Conservation (phyloP, 257 asterid genomes). For the Solanum ahanhuiri region DNA sequence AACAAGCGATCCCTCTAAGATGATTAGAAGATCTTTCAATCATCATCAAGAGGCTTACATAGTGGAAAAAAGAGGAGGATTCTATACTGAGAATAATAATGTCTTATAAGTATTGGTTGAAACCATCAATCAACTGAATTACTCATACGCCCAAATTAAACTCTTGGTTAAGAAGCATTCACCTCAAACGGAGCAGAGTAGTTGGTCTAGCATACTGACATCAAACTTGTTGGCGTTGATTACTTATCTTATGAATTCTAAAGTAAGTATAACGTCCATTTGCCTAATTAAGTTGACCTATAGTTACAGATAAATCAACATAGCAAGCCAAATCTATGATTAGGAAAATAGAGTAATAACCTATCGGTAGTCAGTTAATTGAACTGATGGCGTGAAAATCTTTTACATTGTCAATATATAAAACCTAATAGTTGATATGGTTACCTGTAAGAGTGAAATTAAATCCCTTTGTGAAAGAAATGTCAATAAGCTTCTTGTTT, state of each 20-base stretch:
- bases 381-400: neutral
- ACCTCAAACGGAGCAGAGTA: constrained; percentile 11
- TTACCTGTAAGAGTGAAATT: too few species aligned
- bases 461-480: too few species aligned
- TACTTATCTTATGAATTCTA: neutral
- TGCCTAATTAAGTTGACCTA: neutral
- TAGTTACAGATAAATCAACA: neutral
- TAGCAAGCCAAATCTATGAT: neutral
- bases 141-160: too few species aligned
- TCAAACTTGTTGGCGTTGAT: constrained; percentile 25
- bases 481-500: too few species aligned
- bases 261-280: constrained; percentile 4
- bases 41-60: too few species aligned
- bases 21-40: too few species aligned
- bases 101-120: too few species aligned
- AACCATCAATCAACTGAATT: too few species aligned
- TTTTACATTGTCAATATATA: neutral
- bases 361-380: neutral
- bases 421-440: too few species aligned
- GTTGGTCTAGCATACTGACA: neutral
- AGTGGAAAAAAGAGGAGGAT: too few species aligned
- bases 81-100: too few species aligned
- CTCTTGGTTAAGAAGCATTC: neutral
- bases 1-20: neutral
- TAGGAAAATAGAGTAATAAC: neutral